Base-by-base conservation (phyloP, 176 grass and related monocot species). In the Zoysia japonica region DNA sequence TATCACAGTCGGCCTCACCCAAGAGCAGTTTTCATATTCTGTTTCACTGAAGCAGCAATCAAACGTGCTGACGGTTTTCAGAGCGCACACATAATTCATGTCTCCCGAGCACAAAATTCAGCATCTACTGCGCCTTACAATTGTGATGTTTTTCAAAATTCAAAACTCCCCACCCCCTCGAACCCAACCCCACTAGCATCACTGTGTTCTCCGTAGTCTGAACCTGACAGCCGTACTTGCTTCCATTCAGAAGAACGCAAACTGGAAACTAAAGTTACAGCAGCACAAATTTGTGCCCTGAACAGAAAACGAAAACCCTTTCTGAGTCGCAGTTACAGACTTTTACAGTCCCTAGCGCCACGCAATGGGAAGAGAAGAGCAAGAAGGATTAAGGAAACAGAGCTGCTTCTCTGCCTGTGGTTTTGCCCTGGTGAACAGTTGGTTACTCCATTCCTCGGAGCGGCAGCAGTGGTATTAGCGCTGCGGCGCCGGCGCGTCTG, bases 191-290 rank as follows among this genome's bases (percentile, higher is more conserved):
- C 40, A 8, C 44, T 71, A 64, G 42, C n/a, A 84, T 65, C 57
- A n/a, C n/a, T 55, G 55, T 54, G 80, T 20, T 74, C 67, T 76
- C 68, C 20, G 68, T 43, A 76, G 71, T 69, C 76, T 43, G 56
- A 80, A 85, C 71, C 80, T 80, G 87, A 79, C 70, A 56, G 41
- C 54, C 55, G 64, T 79, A 69, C 70, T 75, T 80, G 75, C 28
- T 54, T 47, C 50, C 69, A 9, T 56, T 73, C 60, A 70, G 73
- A 84, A 77, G 35, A 57, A 47, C 52, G 46, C 43, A 66, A 28
- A 65, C 49, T 13, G 43, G 49, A 82, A 65, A 28, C 61, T 6
- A 12, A 65, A 40, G 3, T 44, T 57, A 17, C 71, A 40, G 1
- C 2, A 28, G 28, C 28, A 28, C 28, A 28, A 28, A 28, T 38